Conservation (phyloP, 352 stramenopile genomes). For the Pythium periplocum region DNA sequence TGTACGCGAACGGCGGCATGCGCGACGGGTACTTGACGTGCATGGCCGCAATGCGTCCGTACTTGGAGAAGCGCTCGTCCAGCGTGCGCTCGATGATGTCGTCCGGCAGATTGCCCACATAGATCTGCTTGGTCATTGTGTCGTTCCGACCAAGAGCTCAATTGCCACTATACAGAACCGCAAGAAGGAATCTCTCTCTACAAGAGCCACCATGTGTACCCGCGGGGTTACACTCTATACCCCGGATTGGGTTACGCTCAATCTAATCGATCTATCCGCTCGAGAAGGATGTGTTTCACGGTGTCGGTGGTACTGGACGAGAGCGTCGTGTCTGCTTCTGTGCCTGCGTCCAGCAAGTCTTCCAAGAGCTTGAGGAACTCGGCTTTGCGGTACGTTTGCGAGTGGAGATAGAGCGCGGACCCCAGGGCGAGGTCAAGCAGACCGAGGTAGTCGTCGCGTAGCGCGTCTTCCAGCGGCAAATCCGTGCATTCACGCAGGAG, state of each 20-base stretch:
- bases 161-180: too few relatives aligned
- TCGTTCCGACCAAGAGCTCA: too few relatives aligned
- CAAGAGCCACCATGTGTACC: too few relatives aligned
- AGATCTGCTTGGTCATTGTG: slow-evolving; percentile 2
- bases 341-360: slow-evolving; percentile 34
- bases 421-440: slow-evolving; percentile 39
- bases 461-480: slow-evolving; percentile 41
- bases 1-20: slow-evolving; percentile 44
- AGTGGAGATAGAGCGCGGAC: slow-evolving; percentile 39
- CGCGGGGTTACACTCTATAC: too few relatives aligned
- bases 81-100: slow-evolving; percentile 52
- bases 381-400: slow-evolving; percentile 49
- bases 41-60: slow-evolving; percentile 34
- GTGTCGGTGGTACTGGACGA: slow-evolving; percentile 24
- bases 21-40: slow-evolving; percentile 52
- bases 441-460: slow-evolving; percentile 35
- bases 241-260: slow-evolving; percentile 12
- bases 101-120: slow-evolving; percentile 56
- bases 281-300: slow-evolving; percentile 43
- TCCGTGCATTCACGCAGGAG: slow-evolving; percentile 59
- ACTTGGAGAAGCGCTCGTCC: slow-evolving; percentile 47
- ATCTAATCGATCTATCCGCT: slow-evolving; percentile 59
- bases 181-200: too few relatives aligned
- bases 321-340: slow-evolving; percentile 32
- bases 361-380: slow-evolving; percentile 49